Evolutionary conservation across 495 filamentous ascomycete species (phyloP).

Genomic region (Trichoderma orchidacearum): DNA sequence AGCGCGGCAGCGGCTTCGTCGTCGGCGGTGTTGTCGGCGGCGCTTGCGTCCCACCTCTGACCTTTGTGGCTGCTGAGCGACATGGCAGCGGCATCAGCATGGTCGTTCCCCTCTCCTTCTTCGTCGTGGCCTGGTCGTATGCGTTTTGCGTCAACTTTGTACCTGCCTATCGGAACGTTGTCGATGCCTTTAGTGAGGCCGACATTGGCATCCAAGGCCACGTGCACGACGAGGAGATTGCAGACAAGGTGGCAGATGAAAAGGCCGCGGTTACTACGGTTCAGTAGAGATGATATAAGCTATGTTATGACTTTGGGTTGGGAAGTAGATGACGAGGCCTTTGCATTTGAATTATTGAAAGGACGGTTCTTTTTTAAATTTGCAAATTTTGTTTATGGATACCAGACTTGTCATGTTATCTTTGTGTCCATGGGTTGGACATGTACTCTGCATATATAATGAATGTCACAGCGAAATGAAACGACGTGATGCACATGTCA

Average conservation of each 20-base stretch:
- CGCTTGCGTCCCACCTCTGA: slow-evolving; percentile 49
- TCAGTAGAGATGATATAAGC: neutral
- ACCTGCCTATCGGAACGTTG: neutral
- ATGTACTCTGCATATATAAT: neutral
- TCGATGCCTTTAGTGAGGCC: neutral
- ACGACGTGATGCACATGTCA: too few species aligned
- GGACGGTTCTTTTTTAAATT: neutral
- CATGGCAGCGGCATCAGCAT: slow-evolving; percentile 22
- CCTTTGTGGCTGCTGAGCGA: slow-evolving; percentile 40
- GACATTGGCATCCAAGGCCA: slow-evolving; percentile 9
- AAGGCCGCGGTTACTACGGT: neutral
- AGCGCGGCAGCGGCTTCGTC: slow-evolving; percentile 47
- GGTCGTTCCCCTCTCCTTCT: slow-evolving; percentile 28
- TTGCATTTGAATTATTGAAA: neutral
- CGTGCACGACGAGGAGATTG: slow-evolving; percentile 37
- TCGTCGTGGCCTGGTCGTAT: slow-evolving; percentile 25
- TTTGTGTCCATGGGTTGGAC: neutral
- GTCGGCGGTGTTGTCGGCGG: slow-evolving; percentile 52
- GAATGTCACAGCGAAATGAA: too few species aligned
- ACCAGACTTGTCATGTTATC: neutral
- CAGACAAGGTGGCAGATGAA: neutral
- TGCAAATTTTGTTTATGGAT: neutral
- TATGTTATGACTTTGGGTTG: too few species aligned
- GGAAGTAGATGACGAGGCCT: neutral
- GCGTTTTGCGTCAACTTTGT: slow-evolving; percentile 10